These are phyloP conservation scores for Phaseolus coccineus DNA, from an alignment of 331 rosid species.

Conservation along the genomic window DNA sequence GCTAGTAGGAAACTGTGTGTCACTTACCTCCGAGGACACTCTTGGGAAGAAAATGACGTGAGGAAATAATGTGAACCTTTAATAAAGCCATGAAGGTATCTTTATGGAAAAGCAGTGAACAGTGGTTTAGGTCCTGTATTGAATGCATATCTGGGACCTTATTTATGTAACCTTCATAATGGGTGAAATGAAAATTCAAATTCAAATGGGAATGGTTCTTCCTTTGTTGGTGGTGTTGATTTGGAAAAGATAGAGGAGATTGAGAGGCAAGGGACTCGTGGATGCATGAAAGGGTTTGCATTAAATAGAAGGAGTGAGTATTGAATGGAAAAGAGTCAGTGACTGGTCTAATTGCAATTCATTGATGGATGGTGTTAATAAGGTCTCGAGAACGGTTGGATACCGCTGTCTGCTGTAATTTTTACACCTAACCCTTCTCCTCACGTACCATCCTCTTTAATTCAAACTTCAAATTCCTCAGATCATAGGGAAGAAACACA, in stretches of 20 bases:
- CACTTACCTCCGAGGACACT: neutral
- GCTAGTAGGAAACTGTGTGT: neutral
- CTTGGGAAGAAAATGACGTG: slow-evolving; percentile 9
- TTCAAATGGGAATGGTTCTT: slow-evolving; percentile 51
- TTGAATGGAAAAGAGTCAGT: slow-evolving; percentile 8
- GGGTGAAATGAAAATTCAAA: slow-evolving; percentile 37
- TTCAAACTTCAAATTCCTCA: neutral
- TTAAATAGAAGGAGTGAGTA: slow-evolving; percentile 47
- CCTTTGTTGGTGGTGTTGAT: slow-evolving; percentile 4
- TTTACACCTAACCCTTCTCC: slow-evolving; percentile 52
- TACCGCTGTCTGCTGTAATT: slow-evolving; percentile 55
- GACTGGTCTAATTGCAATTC: slow-evolving; percentile 31
- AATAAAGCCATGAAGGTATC: slow-evolving; percentile 40
- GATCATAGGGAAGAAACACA: neutral
- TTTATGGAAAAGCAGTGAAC: slow-evolving; percentile 26
- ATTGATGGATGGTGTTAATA: slow-evolving; percentile 53
- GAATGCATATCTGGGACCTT: slow-evolving; percentile 42
- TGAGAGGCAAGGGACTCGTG: slow-evolving; percentile 36
- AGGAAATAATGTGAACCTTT: slow-evolving; percentile 30
- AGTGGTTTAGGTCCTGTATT: slow-evolving; percentile 39
- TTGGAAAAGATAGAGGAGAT: slow-evolving; percentile 37
- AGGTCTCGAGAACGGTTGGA: slow-evolving; percentile 63
- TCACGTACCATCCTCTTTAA: slow-evolving; percentile 40
- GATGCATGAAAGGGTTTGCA: slow-evolving; percentile 50
- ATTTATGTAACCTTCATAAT: slow-evolving; percentile 8